Base-by-base conservation (phyloP, 1,284 basidiomycete genomes). In the Waitea zeae region DNA sequence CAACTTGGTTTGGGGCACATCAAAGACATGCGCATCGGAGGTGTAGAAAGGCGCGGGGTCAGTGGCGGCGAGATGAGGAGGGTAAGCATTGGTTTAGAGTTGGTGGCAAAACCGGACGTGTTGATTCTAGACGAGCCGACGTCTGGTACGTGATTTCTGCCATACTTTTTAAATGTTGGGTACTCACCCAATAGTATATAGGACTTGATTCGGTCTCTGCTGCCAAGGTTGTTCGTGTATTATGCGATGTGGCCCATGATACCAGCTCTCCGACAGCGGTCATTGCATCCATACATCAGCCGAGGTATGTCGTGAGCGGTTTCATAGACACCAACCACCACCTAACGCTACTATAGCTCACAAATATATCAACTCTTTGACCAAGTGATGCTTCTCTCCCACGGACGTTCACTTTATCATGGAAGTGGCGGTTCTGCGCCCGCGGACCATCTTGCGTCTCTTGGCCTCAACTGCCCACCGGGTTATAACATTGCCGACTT, bases 401-500 rank as follows among this genome's bases (percentile, higher is more conserved):
- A 71, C 29, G 86, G 88, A 2, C 72, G 68, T 36, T 65, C 81
- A n/a, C 51, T 92, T 1, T 93, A 89, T 55, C 72, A 66, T 35
- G 89, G 89, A 1, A 61, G 68, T 0, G 86, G 84, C 0, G 67
- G 68, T 0, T 66, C 72, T 36, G 62, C 64, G 1, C 77, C 81
- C 0, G 68, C 63, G 1, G 62, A 70, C 9, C 64, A 79, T 48
- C 82, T 92, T 38, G 62, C 61, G 1, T 38, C 49, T 34, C 49
- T 59, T 43, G 57, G 66, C 42, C 36, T 59, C 12, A n/a, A n/a
- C n/a, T n/a, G n/a, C n/a, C 46, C 44, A 12, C 61, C 59, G 14
- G 84, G 82, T 0, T 88, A 89, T 58, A 93, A 92, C 44, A 67
- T 90, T 12, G 88, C 88, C 0, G 88, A 95, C 51, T 81, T 87